Percentiles rank a stretch among this genome's conserved stretches.
Evolutionary conservation across 805 yeast species (phyloP).

Genomic region (Pichia rugopelliculosa): DNA sequence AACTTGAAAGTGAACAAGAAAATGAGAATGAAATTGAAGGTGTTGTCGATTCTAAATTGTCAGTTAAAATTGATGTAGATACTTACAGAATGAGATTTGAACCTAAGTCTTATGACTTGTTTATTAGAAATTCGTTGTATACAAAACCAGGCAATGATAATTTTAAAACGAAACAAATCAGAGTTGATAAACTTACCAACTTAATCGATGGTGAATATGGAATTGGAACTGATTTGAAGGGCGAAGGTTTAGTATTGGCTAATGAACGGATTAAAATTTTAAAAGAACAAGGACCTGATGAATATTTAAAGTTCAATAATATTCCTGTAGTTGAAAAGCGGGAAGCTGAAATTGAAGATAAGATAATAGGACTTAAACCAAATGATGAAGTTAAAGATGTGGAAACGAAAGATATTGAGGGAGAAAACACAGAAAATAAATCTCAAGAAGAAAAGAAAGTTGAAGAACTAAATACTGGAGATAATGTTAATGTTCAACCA

Average conservation of each 20-base stretch:
- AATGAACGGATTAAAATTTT: slow-evolving; percentile 30
- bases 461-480: slow-evolving; percentile 7
- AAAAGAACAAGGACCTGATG: slow-evolving; percentile 35
- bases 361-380: too few species aligned
- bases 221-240: slow-evolving; percentile 41
- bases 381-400: slow-evolving; percentile 9
- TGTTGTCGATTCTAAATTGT: slow-evolving; percentile 57
- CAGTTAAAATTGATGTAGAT: slow-evolving; percentile 70
- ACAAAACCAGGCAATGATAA: slow-evolving; percentile 18
- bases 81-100: slow-evolving; percentile 79
- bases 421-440: background rate
- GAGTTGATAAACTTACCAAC: slow-evolving; percentile 26
- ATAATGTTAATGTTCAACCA: background rate
- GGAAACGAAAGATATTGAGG: slow-evolving; percentile 6
- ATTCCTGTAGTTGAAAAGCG: background rate
- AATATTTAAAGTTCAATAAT: slow-evolving; percentile 15
- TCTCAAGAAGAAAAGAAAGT: slow-evolving; percentile 1
- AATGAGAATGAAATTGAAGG: slow-evolving; percentile 46
- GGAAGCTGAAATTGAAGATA: background rate
- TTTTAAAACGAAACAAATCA: slow-evolving; percentile 10
- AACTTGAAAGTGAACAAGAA: slow-evolving; percentile 41
- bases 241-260: slow-evolving; percentile 27
- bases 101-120: slow-evolving; percentile 69
- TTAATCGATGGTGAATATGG: slow-evolving; percentile 49
- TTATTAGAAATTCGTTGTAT: slow-evolving; percentile 53